phyloP scores from a whole-genome alignment of 1,284 basidiomycete genomes.

The Ceratobasidium sp. region DNA sequence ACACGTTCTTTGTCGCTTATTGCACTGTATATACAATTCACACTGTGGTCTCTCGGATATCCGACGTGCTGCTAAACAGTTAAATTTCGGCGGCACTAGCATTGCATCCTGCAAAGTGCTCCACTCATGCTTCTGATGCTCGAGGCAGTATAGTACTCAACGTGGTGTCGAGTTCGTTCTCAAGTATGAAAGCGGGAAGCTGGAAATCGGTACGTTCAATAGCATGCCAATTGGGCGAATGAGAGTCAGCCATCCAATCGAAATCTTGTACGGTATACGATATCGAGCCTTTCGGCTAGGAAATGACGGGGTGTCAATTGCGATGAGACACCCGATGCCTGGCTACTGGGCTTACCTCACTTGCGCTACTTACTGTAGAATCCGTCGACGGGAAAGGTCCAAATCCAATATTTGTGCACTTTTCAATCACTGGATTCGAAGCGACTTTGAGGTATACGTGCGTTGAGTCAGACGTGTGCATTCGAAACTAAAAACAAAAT shows the following conservation, averaged over 20 bases:
- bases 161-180: neutral
- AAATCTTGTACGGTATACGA: slow-evolving; percentile 36
- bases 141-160: slow-evolving; percentile 1
- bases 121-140: neutral
- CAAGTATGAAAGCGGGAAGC: neutral
- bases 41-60: neutral
- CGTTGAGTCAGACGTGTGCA: slow-evolving; percentile 33
- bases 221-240: slow-evolving; percentile 28
- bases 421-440: slow-evolving; percentile 39
- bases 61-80: no score
- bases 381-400: slow-evolving; percentile 16
- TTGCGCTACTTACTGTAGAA: neutral
- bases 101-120: no score
- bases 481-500: slow-evolving; percentile 11
- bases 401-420: slow-evolving; percentile 32
- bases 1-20: neutral
- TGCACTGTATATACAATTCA: slow-evolving; percentile 9
- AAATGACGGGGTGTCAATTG: neutral
- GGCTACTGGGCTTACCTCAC: neutral
- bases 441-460: slow-evolving; percentile 25
- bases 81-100: no score
- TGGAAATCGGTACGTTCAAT: slow-evolving; percentile 2
- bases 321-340: neutral
- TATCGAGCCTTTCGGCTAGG: neutral
- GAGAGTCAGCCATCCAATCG: slow-evolving; percentile 33